These are phyloP conservation scores for Aspergillus hiratsukae DNA, from an alignment of 2,329 filamentous ascomycete genomes.

Conservation along the genomic window DNA sequence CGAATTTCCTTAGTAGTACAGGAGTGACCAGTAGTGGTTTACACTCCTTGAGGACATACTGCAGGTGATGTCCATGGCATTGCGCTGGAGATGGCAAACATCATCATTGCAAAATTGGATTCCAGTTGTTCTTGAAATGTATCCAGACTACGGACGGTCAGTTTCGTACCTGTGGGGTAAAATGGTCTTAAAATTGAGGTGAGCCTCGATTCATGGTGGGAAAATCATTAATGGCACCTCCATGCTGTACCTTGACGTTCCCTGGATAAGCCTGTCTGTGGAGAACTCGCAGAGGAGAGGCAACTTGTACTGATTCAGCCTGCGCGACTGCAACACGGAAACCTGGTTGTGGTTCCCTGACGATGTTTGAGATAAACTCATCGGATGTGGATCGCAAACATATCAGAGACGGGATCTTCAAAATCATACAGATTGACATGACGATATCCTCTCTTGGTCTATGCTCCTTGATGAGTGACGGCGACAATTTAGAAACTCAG, in stretches of 20 bases:
- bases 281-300: neutral
- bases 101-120: neutral
- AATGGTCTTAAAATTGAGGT: neutral
- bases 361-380: constrained; percentile 12
- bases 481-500: no score
- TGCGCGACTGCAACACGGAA: neutral
- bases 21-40: neutral
- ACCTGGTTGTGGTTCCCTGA: no score
- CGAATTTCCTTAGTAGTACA: neutral
- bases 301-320: neutral
- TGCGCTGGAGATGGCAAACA: neutral
- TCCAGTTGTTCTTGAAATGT: neutral
- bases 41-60: neutral
- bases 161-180: neutral
- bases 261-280: neutral
- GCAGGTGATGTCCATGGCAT: no score
- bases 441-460: neutral
- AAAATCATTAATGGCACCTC: neutral
- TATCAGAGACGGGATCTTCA: constrained; percentile 8
- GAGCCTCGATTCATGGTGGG: neutral
- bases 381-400: constrained; percentile 10
- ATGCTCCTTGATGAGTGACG: neutral
- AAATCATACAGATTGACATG: neutral
- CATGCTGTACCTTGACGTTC: neutral
- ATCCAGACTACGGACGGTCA: neutral